Evolutionary conservation across 352 stramenopile species (phyloP), one percentile per base, ranked within the genome.

Genomic region (Blastocystis hominis): DNA sequence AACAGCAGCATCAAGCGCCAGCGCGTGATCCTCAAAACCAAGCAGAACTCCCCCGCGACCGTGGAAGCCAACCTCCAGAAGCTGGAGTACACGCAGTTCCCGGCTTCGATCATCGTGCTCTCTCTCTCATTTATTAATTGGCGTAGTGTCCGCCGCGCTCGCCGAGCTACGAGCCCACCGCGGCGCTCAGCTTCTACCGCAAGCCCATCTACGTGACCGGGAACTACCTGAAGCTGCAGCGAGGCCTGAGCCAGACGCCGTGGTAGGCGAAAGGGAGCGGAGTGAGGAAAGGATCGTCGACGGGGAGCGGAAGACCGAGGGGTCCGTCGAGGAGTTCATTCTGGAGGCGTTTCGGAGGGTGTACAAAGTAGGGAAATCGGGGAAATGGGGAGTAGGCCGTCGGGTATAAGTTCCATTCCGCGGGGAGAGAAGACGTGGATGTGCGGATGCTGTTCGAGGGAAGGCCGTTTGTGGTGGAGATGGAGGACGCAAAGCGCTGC

Each of bases 361-460:
- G 66, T 94, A 94, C 75, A 78, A 92, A 1, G 92, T 72, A 46
- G 24, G 1, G n/a, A 44, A 24, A 88, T 90, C 53, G 88, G 55
- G 94, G n/a, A 0, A 36, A 1, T 84, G 50, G 17, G 9, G 50
- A 30, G 10, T 34, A 79, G 36, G 64, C 68, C 3, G 20, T 24
- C 15, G 40, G 17, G 3, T 56, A 94, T 90, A 98, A 98, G 89
- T 98, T 98, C 79, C 95, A 98, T 91, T 96, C 94, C 0, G 95
- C 94, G 5, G 96, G 96, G 30, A 93, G 96, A 72, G 96, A 98
- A 91, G 96, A 98, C 90, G 93, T 98, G 54, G 95, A 98, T 89
- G 96, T 98, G 44, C 91, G 95, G 53, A 98, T 98, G 96, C 90
- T 98, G 13, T 92, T 96, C 68, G 95, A 95, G 54, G 94, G 94